Percentiles rank a stretch among this genome's conserved stretches.
These are phyloP conservation scores for Pyrenochaeta sp. DNA, from an alignment of 2,329 filamentous ascomycete species.

Conservation along the genomic window DNA sequence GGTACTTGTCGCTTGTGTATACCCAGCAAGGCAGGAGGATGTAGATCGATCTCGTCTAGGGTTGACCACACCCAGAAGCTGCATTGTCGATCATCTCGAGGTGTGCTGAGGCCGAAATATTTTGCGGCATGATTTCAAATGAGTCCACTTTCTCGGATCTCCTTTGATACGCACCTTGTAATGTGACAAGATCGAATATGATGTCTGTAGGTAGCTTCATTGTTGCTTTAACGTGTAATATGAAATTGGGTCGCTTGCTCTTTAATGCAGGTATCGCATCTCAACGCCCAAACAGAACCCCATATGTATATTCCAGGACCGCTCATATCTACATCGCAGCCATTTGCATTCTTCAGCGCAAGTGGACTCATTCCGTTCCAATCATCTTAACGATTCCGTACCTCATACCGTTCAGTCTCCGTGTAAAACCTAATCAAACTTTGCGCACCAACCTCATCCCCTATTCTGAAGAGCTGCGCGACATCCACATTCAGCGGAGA, in stretches of 20 bases:
- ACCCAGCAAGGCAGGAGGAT: background rate
- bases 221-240: background rate
- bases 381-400: conserved; percentile 15
- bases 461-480: conserved; percentile 72
- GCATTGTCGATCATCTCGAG: conserved; percentile 2
- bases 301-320: background rate
- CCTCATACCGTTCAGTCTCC: conserved; percentile 58
- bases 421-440: conserved; percentile 77
- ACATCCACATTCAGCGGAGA: conserved; percentile 82
- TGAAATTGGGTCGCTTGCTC: background rate
- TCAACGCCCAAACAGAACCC: conserved; percentile 5
- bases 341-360: background rate
- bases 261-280: conserved; percentile 7
- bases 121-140: too few species aligned
- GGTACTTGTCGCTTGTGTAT: conserved; percentile 1
- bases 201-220: background rate
- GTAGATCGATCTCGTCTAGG: conserved; percentile 4
- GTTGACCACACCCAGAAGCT: background rate
- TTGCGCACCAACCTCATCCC: conserved; percentile 73
- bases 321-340: background rate
- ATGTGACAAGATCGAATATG: background rate
- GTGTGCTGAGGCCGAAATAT: conserved; percentile 1
- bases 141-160: background rate
- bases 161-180: background rate
- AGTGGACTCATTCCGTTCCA: background rate